Evolutionary conservation across 345 rosid genomes (phyloP).

Genomic region (Citrus unshiu): DNA sequence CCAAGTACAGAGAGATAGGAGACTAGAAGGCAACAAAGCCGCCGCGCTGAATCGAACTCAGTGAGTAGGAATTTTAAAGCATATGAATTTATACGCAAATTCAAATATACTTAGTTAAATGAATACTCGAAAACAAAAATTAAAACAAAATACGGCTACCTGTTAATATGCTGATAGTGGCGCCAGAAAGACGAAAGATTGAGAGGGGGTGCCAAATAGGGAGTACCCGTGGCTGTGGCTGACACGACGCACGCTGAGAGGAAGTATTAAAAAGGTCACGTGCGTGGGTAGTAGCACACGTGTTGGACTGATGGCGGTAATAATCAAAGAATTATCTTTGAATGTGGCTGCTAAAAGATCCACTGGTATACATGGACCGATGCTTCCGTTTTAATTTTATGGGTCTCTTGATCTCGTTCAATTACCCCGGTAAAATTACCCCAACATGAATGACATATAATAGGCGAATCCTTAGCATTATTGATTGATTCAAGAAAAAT

Average conservation of each 20-base stretch:
- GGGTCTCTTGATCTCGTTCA: too few species aligned
- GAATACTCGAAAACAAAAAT: neutral
- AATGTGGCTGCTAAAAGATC: neutral
- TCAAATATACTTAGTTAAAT: neutral
- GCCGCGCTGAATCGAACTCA: neutral
- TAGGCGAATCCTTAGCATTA: too few species aligned
- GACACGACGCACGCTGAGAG: too few species aligned
- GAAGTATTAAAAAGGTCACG: neutral
- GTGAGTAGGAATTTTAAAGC: neutral
- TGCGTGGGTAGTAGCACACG: neutral
- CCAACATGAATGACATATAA: too few species aligned
- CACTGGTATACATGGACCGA: neutral
- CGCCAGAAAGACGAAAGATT: neutral
- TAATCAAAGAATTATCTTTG: neutral
- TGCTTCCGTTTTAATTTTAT: too few species aligned
- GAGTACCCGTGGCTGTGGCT: neutral
- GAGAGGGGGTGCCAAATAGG: neutral
- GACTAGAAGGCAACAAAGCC: neutral
- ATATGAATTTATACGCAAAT: neutral
- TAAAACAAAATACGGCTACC: neutral
- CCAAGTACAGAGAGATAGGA: neutral
- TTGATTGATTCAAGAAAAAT: too few species aligned
- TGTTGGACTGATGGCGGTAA: neutral
- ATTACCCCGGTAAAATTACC: too few species aligned
- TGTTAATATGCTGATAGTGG: neutral